phyloP scores from a whole-genome alignment of 352 stramenopile species.

The Sclerospora graminicola region DNA sequence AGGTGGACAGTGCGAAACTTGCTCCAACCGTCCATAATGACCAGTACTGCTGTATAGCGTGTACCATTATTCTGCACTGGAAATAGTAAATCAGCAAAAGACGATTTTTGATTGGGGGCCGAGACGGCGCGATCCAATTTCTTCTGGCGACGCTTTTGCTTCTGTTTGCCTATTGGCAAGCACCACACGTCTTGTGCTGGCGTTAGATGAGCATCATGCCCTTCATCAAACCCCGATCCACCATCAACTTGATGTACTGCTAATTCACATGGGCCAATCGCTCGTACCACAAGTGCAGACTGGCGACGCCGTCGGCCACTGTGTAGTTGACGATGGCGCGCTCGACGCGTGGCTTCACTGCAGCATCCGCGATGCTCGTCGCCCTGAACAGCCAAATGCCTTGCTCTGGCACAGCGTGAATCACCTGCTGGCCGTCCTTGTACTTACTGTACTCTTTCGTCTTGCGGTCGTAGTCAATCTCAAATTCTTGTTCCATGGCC shows the following conservation, averaged over 20 bases:
- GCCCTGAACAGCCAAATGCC: background rate
- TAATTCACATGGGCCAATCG: background rate
- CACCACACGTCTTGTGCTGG: background rate
- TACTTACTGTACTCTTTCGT: background rate
- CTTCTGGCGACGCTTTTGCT: background rate
- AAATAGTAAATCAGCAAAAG: constrained; percentile 2
- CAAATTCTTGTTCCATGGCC: constrained; percentile 1
- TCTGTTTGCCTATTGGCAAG: constrained; percentile 5
- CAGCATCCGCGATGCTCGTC: background rate
- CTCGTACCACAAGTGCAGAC: no score
- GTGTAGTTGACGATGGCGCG: background rate
- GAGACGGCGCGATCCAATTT: background rate
- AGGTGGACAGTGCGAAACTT: background rate
- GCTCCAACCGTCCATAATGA: constrained; percentile 3
- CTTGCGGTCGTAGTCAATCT: background rate
- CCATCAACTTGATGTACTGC: constrained; percentile 3
- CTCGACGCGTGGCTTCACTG: no score
- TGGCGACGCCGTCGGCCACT: background rate
- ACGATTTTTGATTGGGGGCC: background rate
- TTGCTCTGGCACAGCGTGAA: background rate
- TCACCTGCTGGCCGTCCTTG: background rate
- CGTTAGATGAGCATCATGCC: constrained; percentile 1
- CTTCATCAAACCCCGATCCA: background rate
- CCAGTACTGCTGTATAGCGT: background rate
- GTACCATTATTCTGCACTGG: background rate